Base-by-base conservation (phyloP, 2,329 filamentous ascomycete species). In the Leptographium radiaticola region DNA sequence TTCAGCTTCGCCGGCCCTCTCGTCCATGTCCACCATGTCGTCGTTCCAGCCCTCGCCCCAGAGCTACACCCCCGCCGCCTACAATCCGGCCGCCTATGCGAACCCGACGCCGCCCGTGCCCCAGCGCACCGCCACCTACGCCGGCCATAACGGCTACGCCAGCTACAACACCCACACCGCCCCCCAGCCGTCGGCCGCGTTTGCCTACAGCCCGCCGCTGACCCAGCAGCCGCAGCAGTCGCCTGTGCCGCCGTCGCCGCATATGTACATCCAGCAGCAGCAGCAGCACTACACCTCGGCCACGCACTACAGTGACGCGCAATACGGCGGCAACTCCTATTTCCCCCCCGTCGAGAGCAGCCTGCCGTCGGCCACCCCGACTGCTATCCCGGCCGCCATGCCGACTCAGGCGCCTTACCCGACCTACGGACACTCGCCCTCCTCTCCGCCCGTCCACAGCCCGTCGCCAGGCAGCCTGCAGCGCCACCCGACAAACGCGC, bases 61-160 rank as follows among this genome's bases (percentile, higher is more conserved):
- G 39, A 71, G 59, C 64, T 80, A 52, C 42, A 40, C 46, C 2
- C 76, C 76, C 39, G 71, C 72, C 56, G 67, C 75, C 39, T 81
- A 82, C 64, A 81, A 81, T 60, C 79, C 79, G 31, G 77, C 78
- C 44, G 77, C 77, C 49, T 82, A 82, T 66, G 76, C 76, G 52
- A 69, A 65, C 58, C 68, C 74, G 31, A 65, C 64, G 33, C 62
- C 65, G 15, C 50, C 59, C 25, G 58, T 62, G 8, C 74, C 75
- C 12, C 77, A 80, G 59, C 70, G 77, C 45, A 74, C 75, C 53
- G 65, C 73, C 47, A 75, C 75, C 1, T 74, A 78, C 55, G 67
- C 73, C 48, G 75, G 74, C 33, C 75, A 74, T 58, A 67, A 63
- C 59, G 68, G 62, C 53, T 76, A 76, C 25, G 25, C 55, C 65